Evolutionary conservation across 306 rosid species (phyloP).

Genomic region (Lathyrus tuberosus): DNA sequence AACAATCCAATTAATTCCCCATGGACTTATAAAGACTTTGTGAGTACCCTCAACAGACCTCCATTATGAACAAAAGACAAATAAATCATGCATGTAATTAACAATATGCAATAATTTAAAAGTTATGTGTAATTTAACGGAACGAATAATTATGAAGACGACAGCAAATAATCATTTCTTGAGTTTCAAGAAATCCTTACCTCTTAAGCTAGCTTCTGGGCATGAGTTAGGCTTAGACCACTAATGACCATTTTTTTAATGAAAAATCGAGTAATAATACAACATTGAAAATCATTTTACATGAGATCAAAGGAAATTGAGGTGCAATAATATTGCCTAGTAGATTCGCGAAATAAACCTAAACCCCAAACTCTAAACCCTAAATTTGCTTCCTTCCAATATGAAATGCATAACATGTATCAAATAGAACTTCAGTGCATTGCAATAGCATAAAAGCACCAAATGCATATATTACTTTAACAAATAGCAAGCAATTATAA

Average conservation of each 20-base stretch:
- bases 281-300: slow-evolving; percentile 13
- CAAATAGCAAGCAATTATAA: slow-evolving; percentile 24
- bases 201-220: not conserved
- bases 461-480: slow-evolving; percentile 32
- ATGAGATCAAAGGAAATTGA: slow-evolving; percentile 18
- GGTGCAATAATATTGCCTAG: slow-evolving; percentile 15
- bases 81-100: slow-evolving; percentile 3
- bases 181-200: no score
- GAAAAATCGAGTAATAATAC: slow-evolving; percentile 3
- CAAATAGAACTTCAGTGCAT: slow-evolving; percentile 25
- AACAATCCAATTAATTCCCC: not conserved
- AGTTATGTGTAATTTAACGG: not conserved
- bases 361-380: not conserved
- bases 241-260: slow-evolving; percentile 2
- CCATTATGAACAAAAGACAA: not conserved
- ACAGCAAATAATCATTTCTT: no score
- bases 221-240: not conserved
- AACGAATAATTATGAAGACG: no score
- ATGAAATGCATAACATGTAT: slow-evolving; percentile 8
- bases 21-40: not conserved
- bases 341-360: slow-evolving; percentile 5
- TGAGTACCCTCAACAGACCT: slow-evolving; percentile 1
- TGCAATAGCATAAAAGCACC: slow-evolving; percentile 11
- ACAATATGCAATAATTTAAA: not conserved
- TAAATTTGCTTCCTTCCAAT: slow-evolving; percentile 8